Evolutionary conservation across 305 asterid species (phyloP).

Genomic region (Fraxinus nigra): DNA sequence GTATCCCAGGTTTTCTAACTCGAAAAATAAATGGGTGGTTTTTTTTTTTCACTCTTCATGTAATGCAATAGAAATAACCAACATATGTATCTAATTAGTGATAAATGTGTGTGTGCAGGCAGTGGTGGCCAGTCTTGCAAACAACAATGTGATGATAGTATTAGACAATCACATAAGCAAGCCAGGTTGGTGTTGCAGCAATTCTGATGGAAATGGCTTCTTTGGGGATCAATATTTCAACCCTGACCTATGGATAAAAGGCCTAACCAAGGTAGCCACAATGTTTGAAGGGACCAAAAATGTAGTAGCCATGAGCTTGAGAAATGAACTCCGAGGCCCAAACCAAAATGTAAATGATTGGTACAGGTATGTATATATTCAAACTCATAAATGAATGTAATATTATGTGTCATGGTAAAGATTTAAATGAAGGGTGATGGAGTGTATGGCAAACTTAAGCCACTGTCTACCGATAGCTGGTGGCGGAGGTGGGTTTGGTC

Average conservation of each 20-base stretch:
- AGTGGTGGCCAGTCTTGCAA: slow-evolving; percentile 79
- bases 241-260: slow-evolving; percentile 72
- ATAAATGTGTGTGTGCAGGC: slow-evolving; percentile 40
- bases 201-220: slow-evolving; percentile 77
- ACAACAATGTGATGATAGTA: slow-evolving; percentile 67
- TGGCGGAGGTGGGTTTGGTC: not conserved
- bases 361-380: slow-evolving; percentile 52
- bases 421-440: not conserved
- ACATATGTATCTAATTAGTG: not conserved
- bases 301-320: slow-evolving; percentile 84
- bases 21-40: not conserved
- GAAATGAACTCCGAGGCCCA: slow-evolving; percentile 87
- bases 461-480: no score
- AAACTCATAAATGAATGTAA: not conserved
- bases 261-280: slow-evolving; percentile 72
- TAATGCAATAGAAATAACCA: not conserved
- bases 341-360: slow-evolving; percentile 68
- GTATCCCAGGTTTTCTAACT: not conserved
- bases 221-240: slow-evolving; percentile 75
- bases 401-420: not conserved
- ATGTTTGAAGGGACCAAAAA: slow-evolving; percentile 45
- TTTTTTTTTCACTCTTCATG: not conserved
- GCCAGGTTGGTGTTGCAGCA: slow-evolving; percentile 97
- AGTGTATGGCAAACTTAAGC: not conserved
- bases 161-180: slow-evolving; percentile 86